Conservation (phyloP, 1,284 basidiomycete genomes). For the Trametes versicolor region DNA sequence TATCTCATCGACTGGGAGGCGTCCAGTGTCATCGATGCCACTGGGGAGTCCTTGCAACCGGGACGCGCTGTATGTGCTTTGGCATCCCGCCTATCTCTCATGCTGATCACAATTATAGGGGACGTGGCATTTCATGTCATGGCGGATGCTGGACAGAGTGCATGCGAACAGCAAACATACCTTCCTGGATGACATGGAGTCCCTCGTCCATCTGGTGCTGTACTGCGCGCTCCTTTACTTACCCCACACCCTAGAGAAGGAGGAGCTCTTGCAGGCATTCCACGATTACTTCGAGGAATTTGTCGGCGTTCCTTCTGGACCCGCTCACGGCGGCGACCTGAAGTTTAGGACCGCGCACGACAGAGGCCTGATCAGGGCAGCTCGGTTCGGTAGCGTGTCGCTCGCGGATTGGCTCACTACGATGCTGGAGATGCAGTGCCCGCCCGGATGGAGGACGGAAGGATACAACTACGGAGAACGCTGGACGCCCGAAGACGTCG, state of each 20-base stretch:
- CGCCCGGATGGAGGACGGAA: neutral
- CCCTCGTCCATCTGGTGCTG: constrained; percentile 26
- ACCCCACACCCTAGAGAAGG: constrained; percentile 12
- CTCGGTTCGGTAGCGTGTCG: neutral
- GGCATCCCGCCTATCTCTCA: neutral
- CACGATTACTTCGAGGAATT: neutral
- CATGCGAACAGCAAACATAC: neutral
- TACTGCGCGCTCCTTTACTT: constrained; percentile 24
- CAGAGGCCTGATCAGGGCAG: neutral
- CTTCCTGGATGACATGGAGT: constrained; percentile 29
- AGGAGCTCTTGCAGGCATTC: neutral
- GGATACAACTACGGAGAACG: neutral
- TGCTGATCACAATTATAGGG: neutral
- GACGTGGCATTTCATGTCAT: constrained; percentile 25
- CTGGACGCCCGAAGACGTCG: constrained; percentile 4
- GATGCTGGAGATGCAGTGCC: constrained; percentile 16
- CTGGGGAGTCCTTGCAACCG: neutral
- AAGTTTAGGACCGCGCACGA: constrained; percentile 3
- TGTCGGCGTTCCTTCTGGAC: neutral
- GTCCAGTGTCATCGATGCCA: constrained; percentile 15
- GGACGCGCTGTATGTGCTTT: neutral
- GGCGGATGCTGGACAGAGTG: neutral
- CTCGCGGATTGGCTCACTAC: constrained; percentile 17
- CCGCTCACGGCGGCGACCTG: constrained; percentile 5
- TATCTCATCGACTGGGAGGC: constrained; percentile 31